Percentiles rank a stretch among this genome's conserved stretches.
Evolutionary conservation across 179 eudicot species (phyloP).

Genomic region (Actinidia arguta): DNA sequence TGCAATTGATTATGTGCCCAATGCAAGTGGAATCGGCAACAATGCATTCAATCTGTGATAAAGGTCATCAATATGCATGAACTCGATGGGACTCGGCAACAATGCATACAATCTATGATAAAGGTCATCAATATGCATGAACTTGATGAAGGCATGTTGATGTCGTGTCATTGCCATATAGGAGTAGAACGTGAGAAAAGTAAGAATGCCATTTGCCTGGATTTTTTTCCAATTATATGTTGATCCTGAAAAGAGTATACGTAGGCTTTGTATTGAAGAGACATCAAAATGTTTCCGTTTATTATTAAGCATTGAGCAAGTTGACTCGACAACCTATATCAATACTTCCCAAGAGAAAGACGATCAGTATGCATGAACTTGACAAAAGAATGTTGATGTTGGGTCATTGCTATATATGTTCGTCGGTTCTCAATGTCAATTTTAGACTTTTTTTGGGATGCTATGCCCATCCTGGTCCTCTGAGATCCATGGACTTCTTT

Average conservation of each 20-base stretch:
- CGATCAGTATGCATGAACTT: neutral
- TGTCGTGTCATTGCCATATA: too few relatives aligned
- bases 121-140: neutral
- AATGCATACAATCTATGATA: too few relatives aligned
- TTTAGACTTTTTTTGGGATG: neutral
- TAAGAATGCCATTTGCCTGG: neutral
- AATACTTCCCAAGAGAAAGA: neutral
- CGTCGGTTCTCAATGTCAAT: neutral
- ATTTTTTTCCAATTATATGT: neutral
- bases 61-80: too few relatives aligned
- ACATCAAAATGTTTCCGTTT: neutral
- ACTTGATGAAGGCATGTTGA: neutral
- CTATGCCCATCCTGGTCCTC: conserved; percentile 3
- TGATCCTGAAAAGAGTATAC: neutral
- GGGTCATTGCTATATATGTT: neutral
- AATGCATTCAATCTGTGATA: too few relatives aligned
- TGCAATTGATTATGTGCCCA: too few relatives aligned
- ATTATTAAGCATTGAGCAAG: neutral
- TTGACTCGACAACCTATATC: neutral
- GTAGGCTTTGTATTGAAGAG: neutral
- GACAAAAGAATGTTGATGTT: neutral
- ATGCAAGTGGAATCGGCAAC: too few relatives aligned
- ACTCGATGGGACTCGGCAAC: too few relatives aligned
- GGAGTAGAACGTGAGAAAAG: too few relatives aligned
- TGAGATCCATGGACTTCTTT: neutral